A percentile compares a stretch with the other conserved stretches of the same genome.
Evolutionary conservation across 768 basidiomycete genomes (phyloP).

Genomic region (Pleurotus tuoliensis): DNA sequence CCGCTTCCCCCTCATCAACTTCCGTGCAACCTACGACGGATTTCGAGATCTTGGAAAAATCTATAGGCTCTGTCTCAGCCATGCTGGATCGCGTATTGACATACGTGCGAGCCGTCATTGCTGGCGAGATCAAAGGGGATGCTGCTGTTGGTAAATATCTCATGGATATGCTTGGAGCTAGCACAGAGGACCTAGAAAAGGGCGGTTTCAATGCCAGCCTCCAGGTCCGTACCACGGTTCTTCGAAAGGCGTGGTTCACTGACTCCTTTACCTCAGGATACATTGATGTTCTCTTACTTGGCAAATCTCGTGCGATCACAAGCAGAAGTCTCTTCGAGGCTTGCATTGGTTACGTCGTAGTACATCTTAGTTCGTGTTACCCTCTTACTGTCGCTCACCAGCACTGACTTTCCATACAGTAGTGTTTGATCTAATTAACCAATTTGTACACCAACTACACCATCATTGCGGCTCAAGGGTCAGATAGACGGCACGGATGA

Average conservation of each 20-base stretch:
- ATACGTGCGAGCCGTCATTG: slow-evolving; percentile 79
- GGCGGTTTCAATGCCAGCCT: slow-evolving; percentile 71
- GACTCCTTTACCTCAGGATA: slow-evolving; percentile 53
- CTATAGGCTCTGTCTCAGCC: slow-evolving; percentile 62
- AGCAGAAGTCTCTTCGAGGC: slow-evolving; percentile 84
- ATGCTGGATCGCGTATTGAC: slow-evolving; percentile 84
- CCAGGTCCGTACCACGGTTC: slow-evolving; percentile 44
- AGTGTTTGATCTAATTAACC: background rate
- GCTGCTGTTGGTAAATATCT: slow-evolving; percentile 86
- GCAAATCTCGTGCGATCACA: slow-evolving; percentile 91
- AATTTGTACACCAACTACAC: background rate
- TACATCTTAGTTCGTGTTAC: background rate
- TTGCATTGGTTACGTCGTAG: slow-evolving; percentile 64
- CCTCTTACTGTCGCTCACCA: background rate
- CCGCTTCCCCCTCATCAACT: slow-evolving; percentile 40
- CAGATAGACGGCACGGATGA: background rate
- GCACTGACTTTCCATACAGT: background rate
- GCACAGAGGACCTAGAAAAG: slow-evolving; percentile 66
- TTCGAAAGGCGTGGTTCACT: slow-evolving; percentile 12
- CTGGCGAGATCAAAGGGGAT: slow-evolving; percentile 77
- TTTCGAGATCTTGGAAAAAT: slow-evolving; percentile 71
- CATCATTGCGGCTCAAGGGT: background rate
- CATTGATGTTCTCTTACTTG: slow-evolving; percentile 91
- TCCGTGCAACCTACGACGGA: slow-evolving; percentile 57
- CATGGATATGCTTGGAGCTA: slow-evolving; percentile 80